Evolutionary conservation across 768 basidiomycete genomes (phyloP).

Genomic region (Tulasnella sp.): DNA sequence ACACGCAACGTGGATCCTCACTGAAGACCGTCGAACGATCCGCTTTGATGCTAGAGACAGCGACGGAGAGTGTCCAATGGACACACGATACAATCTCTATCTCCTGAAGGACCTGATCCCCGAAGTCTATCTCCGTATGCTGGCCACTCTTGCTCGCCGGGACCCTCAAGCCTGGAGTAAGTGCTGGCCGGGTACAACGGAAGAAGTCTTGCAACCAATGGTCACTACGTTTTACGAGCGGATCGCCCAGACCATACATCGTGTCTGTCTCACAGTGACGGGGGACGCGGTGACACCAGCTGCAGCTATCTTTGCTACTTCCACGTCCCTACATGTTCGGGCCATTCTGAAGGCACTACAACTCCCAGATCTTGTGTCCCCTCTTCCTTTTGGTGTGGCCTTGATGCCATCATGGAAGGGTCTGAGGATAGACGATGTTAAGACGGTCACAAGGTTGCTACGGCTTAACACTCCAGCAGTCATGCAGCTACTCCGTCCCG

Average conservation of each 20-base stretch:
- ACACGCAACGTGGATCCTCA: slow-evolving; percentile 36
- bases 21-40: slow-evolving; percentile 33
- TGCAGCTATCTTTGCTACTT: not conserved
- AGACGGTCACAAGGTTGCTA: not conserved
- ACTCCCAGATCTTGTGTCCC: not conserved
- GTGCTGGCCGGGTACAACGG: slow-evolving; percentile 33
- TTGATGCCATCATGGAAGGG: not conserved
- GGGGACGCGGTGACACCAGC: not conserved
- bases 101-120: slow-evolving; percentile 8
- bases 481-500: not conserved
- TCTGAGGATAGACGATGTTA: not conserved
- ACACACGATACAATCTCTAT: slow-evolving; percentile 1
- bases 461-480: not conserved
- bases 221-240: slow-evolving; percentile 32
- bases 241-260: slow-evolving; percentile 26
- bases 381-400: not conserved
- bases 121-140: not conserved
- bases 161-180: slow-evolving; percentile 16
- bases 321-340: not conserved
- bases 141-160: slow-evolving; percentile 34
- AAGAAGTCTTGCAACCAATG: slow-evolving; percentile 30
- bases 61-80: not conserved
- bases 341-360: not conserved
- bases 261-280: not conserved
- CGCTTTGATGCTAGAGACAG: not conserved